Base-by-base conservation (phyloP, 2,329 filamentous ascomycete species). In the Fonsecaea erecta region DNA sequence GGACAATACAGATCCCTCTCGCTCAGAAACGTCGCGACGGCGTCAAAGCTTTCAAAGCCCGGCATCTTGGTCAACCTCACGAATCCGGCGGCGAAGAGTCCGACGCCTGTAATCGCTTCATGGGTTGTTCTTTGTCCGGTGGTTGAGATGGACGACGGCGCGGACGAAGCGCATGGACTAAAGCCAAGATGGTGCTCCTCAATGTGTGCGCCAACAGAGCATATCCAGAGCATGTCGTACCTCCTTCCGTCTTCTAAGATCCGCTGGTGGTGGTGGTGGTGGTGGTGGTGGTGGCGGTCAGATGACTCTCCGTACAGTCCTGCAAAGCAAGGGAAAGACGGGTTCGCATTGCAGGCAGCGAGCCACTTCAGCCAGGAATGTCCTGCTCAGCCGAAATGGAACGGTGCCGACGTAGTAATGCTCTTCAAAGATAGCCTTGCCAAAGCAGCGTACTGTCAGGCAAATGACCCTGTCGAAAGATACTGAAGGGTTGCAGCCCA, bases 191-290 rank as follows among this genome's bases (percentile, higher is more conserved):
- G 40, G 16, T 24, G 24, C 8, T 52, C n/a, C 21, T 51, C 57
- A 34, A 51, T 52, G n/a, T 60, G 32, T 9, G 57, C 57, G 16
- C 57, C 57, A 18, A 60, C 30, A 11, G 40, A 60, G n/a, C 30
- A 51, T 12, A 52, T 35, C 57, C 57, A 60, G 57, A 52, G 57
- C 43, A 60, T 35, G 57, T 60, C 57, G 18, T 51, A 52, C 21
- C 57, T 18, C 16, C 26, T 14, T 30, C 21, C 28, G 11, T 60
- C 57, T 18, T 24, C 21, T 21, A 34, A 16, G 28, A 51, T 24
- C 18, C 51, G 14, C 3, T 2, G 26, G 1, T 60, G 6, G 12
- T 24, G 26, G n/a, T n/a, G n/a, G n/a, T n/a, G n/a, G n/a, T n/a
- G n/a, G n/a, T n/a, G n/a, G n/a, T n/a, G n/a, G n/a, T n/a, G n/a